These are phyloP conservation scores for Cladosporium sp. DNA, from an alignment of 2,329 filamentous ascomycete species.

Conservation along the genomic window DNA sequence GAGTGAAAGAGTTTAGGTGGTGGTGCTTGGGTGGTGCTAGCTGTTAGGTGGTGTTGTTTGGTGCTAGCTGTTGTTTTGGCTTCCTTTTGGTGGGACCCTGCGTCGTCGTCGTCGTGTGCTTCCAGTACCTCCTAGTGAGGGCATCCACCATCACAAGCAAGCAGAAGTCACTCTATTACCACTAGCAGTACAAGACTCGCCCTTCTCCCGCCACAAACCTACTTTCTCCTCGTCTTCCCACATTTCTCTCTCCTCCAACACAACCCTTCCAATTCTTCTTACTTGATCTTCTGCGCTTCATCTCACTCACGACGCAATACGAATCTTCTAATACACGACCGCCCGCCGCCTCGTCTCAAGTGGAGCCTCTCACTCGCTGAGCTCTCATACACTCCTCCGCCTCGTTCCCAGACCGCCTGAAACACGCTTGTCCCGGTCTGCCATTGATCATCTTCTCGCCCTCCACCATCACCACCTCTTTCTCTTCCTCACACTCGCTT, in stretches of 20 bases:
- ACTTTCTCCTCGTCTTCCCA: too few species aligned
- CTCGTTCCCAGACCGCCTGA: conserved; percentile 6
- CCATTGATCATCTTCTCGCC: neutral
- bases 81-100: neutral
- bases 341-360: neutral
- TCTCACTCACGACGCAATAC: neutral
- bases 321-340: neutral
- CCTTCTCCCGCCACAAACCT: too few species aligned
- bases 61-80: neutral
- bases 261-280: neutral
- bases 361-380: neutral
- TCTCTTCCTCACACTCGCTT: neutral
- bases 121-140: too few species aligned
- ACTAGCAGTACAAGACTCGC: conserved; percentile 1
- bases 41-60: too few species aligned
- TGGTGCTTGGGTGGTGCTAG: too few species aligned
- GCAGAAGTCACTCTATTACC: too few species aligned
- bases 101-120: neutral
- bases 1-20: neutral
- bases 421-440: neutral
- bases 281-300: neutral
- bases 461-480: neutral
- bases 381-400: neutral
- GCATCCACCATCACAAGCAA: too few species aligned
- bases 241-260: neutral